phyloP scores from a whole-genome alignment of 257 asterid genomes.

The Solanum dulcamara region DNA sequence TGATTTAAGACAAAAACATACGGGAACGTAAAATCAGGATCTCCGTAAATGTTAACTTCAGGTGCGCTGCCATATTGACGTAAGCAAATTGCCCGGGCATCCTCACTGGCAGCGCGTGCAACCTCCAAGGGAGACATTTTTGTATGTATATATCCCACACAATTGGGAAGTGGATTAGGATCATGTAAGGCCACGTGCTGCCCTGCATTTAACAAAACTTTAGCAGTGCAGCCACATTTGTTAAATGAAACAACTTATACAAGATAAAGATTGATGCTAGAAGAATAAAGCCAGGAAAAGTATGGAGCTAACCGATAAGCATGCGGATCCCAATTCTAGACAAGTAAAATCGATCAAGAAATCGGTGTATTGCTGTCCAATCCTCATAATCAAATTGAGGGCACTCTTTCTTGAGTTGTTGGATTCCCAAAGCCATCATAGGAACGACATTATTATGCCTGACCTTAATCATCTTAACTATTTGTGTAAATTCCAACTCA shows the following conservation, averaged over 20 bases:
- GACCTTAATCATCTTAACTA: slow-evolving; percentile 88
- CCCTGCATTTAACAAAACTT: slow-evolving; percentile 39
- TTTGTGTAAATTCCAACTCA: slow-evolving; percentile 65
- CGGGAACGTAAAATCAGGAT: slow-evolving; percentile 82
- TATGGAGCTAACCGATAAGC: slow-evolving; percentile 68
- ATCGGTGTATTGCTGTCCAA: slow-evolving; percentile 70
- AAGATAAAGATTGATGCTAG: neutral
- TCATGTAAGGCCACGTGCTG: slow-evolving; percentile 96
- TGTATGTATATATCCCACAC: slow-evolving; percentile 85
- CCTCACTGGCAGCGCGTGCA: slow-evolving; percentile 76
- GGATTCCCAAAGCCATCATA: slow-evolving; percentile 96
- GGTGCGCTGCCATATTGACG: slow-evolving; percentile 89
- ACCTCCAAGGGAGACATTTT: slow-evolving; percentile 93
- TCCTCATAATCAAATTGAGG: slow-evolving; percentile 41
- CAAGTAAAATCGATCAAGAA: slow-evolving; percentile 85
- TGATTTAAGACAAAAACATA: slow-evolving; percentile 18
- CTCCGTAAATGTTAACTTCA: slow-evolving; percentile 78
- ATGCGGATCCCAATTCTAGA: slow-evolving; percentile 93
- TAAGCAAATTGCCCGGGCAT: slow-evolving; percentile 73
- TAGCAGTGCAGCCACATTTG: neutral
- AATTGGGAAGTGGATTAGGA: slow-evolving; percentile 79
- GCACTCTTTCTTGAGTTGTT: slow-evolving; percentile 72
- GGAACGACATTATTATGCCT: slow-evolving; percentile 96
- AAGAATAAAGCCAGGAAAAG: neutral
- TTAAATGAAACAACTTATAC: neutral